Conservation (phyloP, 352 stramenopile genomes). For the Globisporangium mamillatum region DNA sequence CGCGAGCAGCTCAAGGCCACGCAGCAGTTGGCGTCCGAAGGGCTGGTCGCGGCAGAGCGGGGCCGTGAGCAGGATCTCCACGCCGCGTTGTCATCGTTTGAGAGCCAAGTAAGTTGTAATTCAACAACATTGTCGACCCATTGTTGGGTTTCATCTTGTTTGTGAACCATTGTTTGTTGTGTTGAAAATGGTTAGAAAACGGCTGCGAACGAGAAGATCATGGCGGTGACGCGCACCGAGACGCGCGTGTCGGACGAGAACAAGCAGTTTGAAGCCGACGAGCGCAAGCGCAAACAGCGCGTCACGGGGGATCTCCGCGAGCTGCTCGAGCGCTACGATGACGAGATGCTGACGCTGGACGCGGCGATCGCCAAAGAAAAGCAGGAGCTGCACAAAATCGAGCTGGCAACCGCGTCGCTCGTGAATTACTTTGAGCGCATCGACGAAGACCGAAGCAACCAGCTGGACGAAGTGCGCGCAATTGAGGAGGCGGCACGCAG, state of each 20-base stretch:
- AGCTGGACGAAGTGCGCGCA: slow-evolving; percentile 45
- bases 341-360: slow-evolving; percentile 49
- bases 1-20: slow-evolving; percentile 48
- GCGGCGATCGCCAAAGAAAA: slow-evolving; percentile 29
- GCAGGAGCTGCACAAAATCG: slow-evolving; percentile 28
- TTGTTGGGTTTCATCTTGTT: not conserved
- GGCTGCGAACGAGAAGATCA: slow-evolving; percentile 31
- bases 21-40: slow-evolving; percentile 34
- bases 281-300: slow-evolving; percentile 48
- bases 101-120: slow-evolving; percentile 12
- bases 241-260: slow-evolving; percentile 36
- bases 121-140: not conserved
- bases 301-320: slow-evolving; percentile 38
- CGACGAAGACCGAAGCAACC: slow-evolving; percentile 49
- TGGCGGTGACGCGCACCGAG: slow-evolving; percentile 28
- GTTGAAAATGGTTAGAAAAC: slow-evolving; percentile 18
- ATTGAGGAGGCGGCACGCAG: slow-evolving; percentile 30
- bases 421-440: slow-evolving; percentile 43
- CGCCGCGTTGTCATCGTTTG: slow-evolving; percentile 15
- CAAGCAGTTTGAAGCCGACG: slow-evolving; percentile 43
- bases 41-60: slow-evolving; percentile 29
- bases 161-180: not conserved
- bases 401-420: slow-evolving; percentile 33
- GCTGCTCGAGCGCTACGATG: slow-evolving; percentile 46
- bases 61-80: slow-evolving; percentile 42